phyloP scores from a whole-genome alignment of 805 yeast genomes.

The Candida tibetensis region DNA sequence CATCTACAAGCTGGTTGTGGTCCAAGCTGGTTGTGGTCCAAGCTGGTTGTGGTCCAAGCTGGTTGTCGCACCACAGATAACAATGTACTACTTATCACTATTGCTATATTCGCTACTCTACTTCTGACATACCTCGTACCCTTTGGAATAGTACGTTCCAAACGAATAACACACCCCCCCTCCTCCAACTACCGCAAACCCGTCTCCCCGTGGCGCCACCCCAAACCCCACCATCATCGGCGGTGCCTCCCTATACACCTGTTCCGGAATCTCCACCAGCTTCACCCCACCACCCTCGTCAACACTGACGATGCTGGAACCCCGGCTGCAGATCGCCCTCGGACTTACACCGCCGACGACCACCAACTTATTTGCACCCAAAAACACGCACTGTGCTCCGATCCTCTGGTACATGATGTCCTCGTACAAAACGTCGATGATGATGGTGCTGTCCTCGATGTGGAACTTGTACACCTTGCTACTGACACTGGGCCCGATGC shows the following conservation, averaged over 20 bases:
- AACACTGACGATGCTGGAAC: slow-evolving; percentile 30
- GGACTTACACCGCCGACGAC: slow-evolving; percentile 61
- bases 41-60: no score
- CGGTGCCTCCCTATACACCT: slow-evolving; percentile 41
- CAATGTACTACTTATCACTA: no score
- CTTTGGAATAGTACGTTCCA: slow-evolving; percentile 43
- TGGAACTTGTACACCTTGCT: slow-evolving; percentile 34
- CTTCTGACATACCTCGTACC: background rate
- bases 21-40: no score
- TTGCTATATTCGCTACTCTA: slow-evolving; percentile 21
- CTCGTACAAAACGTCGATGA: slow-evolving; percentile 4
- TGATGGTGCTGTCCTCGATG: slow-evolving; percentile 12
- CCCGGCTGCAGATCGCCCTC: slow-evolving; percentile 26
- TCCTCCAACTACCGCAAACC: slow-evolving; percentile 48
- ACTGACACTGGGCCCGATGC: slow-evolving; percentile 28
- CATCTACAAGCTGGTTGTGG: no score
- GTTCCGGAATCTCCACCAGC: slow-evolving; percentile 26
- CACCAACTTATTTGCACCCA: slow-evolving; percentile 33
- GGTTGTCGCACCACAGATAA: no score
- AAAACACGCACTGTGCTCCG: slow-evolving; percentile 42
- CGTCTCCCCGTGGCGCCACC: slow-evolving; percentile 21
- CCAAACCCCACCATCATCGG: slow-evolving; percentile 57
- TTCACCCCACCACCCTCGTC: slow-evolving; percentile 16
- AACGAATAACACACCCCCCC: slow-evolving; percentile 84
- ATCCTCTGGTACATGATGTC: slow-evolving; percentile 43